Percentiles rank a stretch among this genome's conserved stretches.
These are phyloP conservation scores for Coniferiporia sulphurascens DNA, from an alignment of 1,284 basidiomycete species.

Conservation along the genomic window DNA sequence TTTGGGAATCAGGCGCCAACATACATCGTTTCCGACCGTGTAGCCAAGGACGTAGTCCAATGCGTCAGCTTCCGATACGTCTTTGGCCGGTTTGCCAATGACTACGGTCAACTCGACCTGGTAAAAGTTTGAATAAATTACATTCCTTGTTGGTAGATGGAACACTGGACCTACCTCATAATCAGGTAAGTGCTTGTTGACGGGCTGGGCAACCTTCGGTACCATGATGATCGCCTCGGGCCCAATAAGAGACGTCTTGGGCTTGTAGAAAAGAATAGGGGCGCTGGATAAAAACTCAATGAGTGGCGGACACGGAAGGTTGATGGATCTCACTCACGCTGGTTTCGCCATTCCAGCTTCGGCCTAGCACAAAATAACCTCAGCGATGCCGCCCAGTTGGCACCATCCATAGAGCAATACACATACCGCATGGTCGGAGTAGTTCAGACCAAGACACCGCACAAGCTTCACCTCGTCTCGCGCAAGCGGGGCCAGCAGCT, in stretches of 20 bases:
- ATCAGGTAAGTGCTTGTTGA: conserved; percentile 70
- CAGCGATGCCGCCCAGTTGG: background rate
- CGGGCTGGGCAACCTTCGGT: conserved; percentile 64
- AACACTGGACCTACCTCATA: conserved; percentile 49
- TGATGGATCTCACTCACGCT: conserved; percentile 36
- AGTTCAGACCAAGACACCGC: conserved; percentile 78
- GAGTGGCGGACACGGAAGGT: background rate
- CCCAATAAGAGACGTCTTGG: conserved; percentile 64
- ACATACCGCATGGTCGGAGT: conserved; percentile 71
- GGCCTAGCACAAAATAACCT: conserved; percentile 37
- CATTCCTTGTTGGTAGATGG: background rate
- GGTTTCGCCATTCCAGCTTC: conserved; percentile 63
- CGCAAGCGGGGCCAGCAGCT: conserved; percentile 66
- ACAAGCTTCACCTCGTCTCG: conserved; percentile 62
- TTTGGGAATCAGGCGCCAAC: conserved; percentile 20
- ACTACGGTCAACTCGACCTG: conserved; percentile 78
- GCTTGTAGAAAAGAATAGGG: conserved; percentile 80
- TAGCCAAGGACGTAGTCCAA: conserved; percentile 81
- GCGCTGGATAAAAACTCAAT: conserved; percentile 37
- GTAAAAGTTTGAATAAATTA: background rate
- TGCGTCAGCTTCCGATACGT: conserved; percentile 73
- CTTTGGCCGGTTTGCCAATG: conserved; percentile 74
- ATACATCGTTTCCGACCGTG: conserved; percentile 74
- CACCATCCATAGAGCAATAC: background rate
- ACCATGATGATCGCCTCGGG: conserved; percentile 65